Conservation (phyloP, 2,329 filamentous ascomycete genomes). For the Fusarium tjaetaba region DNA sequence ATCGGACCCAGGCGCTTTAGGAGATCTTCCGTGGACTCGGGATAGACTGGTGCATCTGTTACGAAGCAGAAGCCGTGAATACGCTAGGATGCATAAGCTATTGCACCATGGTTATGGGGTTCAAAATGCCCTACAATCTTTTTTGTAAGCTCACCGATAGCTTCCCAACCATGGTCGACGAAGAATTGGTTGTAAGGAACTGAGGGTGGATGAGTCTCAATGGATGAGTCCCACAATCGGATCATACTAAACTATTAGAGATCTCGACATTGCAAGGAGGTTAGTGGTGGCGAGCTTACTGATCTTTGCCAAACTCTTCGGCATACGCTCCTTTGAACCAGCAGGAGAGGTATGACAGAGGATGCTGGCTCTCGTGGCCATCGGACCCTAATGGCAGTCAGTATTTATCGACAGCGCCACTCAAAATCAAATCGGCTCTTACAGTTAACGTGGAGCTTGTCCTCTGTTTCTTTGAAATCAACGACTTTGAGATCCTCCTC, state of each 20-base stretch:
- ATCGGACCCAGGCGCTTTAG: constrained; percentile 83
- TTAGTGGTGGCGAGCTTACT: constrained; percentile 23
- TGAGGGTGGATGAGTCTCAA: constrained; percentile 61
- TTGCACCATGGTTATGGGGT: not conserved
- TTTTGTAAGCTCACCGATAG: constrained; percentile 69
- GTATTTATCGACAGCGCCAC: not conserved
- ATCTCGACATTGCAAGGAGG: not conserved
- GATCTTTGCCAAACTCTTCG: constrained; percentile 33
- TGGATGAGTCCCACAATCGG: constrained; percentile 42
- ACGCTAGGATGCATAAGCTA: constrained; percentile 57
- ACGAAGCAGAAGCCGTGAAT: constrained; percentile 82
- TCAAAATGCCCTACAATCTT: constrained; percentile 64
- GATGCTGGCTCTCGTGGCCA: constrained; percentile 74
- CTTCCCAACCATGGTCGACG: constrained; percentile 56
- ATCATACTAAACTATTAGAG: constrained; percentile 23
- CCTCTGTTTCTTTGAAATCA: constrained; percentile 40
- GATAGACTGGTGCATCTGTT: constrained; percentile 65
- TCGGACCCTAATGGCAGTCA: constrained; percentile 68
- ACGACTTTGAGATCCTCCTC: constrained; percentile 44
- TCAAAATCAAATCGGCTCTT: constrained; percentile 1
- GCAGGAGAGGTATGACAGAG: constrained; percentile 55
- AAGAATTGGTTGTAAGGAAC: constrained; percentile 69
- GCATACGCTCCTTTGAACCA: constrained; percentile 30
- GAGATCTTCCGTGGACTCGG: constrained; percentile 49
- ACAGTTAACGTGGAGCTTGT: constrained; percentile 51